Evolutionary conservation across 169 alveolate genomes (phyloP).

Genomic region (Plasmodium vivax): DNA sequence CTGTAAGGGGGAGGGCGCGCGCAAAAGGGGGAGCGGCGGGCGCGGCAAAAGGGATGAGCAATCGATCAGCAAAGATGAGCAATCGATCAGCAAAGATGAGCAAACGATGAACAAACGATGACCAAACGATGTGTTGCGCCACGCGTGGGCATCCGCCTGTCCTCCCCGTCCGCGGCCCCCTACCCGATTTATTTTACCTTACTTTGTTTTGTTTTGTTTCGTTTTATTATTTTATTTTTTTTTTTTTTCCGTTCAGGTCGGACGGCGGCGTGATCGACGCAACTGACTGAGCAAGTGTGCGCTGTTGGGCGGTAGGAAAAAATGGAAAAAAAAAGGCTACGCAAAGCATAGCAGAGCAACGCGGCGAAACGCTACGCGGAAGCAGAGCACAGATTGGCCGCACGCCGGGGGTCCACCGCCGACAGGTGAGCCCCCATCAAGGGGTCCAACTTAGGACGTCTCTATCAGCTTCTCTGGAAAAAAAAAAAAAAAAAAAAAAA

Average conservation of each 20-base stretch:
- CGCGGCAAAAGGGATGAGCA: too few relatives aligned
- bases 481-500: conserved; percentile 6
- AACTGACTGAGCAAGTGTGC: conserved; percentile 35
- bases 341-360: neutral
- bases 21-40: too few relatives aligned
- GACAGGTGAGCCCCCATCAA: neutral
- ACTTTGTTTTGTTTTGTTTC: neutral
- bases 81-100: too few relatives aligned
- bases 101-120: too few relatives aligned
- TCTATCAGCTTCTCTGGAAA: conserved; percentile 55
- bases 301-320: neutral
- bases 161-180: neutral
- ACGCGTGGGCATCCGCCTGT: neutral
- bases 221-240: too few relatives aligned
- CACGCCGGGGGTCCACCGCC: neutral
- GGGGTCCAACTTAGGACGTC: conserved; percentile 7
- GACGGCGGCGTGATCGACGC: conserved; percentile 77
- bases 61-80: too few relatives aligned
- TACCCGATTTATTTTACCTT: neutral
- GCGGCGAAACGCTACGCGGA: neutral
- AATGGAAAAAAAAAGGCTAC: neutral
- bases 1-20: conserved; percentile 79
- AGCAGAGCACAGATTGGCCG: neutral
- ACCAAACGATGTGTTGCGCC: too few relatives aligned
- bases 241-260: conserved; percentile 56